phyloP scores from a whole-genome alignment of 441 rosid species.

The Eruca vesicaria region DNA sequence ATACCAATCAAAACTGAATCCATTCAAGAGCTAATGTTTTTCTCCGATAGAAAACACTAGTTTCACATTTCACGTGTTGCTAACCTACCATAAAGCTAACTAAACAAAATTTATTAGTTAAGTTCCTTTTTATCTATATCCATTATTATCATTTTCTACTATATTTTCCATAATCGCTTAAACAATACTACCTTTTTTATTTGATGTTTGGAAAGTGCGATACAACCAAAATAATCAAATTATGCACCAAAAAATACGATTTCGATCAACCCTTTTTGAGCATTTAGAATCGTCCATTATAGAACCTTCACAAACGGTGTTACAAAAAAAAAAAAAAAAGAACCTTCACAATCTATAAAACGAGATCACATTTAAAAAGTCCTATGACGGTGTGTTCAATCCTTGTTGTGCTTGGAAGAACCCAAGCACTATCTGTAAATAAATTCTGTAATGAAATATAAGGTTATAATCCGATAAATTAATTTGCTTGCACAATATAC shows the following conservation, averaged over 20 bases:
- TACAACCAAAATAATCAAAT: background rate
- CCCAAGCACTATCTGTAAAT: too few relatives aligned
- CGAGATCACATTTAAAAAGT: background rate
- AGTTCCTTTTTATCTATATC: slow-evolving; percentile 3
- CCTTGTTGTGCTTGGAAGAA: too few relatives aligned
- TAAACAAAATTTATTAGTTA: background rate
- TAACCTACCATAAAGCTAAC: slow-evolving; percentile 7
- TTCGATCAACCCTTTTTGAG: background rate
- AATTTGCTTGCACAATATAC: background rate
- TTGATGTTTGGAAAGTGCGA: background rate
- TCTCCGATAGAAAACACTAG: background rate
- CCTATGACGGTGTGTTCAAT: too few relatives aligned
- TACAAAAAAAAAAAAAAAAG: too few relatives aligned
- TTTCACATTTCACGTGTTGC: slow-evolving; percentile 11
- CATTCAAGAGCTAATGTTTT: background rate
- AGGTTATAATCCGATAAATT: background rate
- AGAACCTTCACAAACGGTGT: too few relatives aligned
- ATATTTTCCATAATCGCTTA: background rate
- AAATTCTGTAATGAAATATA: background rate
- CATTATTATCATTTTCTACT: background rate
- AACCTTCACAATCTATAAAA: slow-evolving; percentile 21
- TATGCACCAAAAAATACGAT: background rate
- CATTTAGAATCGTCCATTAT: background rate
- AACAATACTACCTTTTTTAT: background rate
- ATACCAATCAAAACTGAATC: background rate